phyloP scores from a whole-genome alignment of 2,329 filamentous ascomycete species.

The Piedraia hortae region DNA sequence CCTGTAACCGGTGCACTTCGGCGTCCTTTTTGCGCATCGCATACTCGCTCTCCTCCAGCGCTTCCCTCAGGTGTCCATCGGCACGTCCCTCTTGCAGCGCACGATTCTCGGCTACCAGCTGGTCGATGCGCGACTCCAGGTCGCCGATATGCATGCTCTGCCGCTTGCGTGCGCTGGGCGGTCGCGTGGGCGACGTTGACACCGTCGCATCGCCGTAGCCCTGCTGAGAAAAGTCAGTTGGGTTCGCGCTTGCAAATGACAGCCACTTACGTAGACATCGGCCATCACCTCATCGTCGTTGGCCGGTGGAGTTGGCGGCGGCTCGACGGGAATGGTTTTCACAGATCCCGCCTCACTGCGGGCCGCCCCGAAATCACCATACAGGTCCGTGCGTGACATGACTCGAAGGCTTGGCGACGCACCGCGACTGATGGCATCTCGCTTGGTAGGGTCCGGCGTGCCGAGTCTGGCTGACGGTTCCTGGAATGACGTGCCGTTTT shows the following conservation, averaged over 20 bases:
- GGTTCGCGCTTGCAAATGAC: conserved; percentile 2
- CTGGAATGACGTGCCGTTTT: conserved; percentile 14
- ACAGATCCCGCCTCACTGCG: conserved; percentile 22
- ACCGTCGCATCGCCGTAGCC: conserved; percentile 75
- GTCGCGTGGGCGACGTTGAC: conserved; percentile 70
- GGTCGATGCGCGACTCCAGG: conserved; percentile 61
- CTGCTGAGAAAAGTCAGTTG: conserved; percentile 31
- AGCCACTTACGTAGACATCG: conserved; percentile 79
- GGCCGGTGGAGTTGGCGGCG: conserved; percentile 23
- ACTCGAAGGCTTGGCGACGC: conserved; percentile 43
- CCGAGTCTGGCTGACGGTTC: conserved; percentile 4
- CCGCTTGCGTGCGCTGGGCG: conserved; percentile 83
- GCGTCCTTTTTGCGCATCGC: conserved; percentile 57
- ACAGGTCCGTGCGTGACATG: no score
- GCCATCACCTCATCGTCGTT: conserved; percentile 59
- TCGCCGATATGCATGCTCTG: conserved; percentile 92
- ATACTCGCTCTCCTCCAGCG: conserved; percentile 35
- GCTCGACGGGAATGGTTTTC: conserved; percentile 15
- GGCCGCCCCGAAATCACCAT: conserved; percentile 48
- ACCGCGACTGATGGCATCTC: conserved; percentile 22
- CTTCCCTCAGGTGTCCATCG: conserved; percentile 17
- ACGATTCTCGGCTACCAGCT: conserved; percentile 63
- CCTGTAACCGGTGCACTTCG: conserved; percentile 50
- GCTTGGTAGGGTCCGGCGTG: conserved; percentile 12
- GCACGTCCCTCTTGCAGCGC: conserved; percentile 36